phyloP scores from a whole-genome alignment of 495 filamentous ascomycete genomes.

The Xylaria acuta region DNA sequence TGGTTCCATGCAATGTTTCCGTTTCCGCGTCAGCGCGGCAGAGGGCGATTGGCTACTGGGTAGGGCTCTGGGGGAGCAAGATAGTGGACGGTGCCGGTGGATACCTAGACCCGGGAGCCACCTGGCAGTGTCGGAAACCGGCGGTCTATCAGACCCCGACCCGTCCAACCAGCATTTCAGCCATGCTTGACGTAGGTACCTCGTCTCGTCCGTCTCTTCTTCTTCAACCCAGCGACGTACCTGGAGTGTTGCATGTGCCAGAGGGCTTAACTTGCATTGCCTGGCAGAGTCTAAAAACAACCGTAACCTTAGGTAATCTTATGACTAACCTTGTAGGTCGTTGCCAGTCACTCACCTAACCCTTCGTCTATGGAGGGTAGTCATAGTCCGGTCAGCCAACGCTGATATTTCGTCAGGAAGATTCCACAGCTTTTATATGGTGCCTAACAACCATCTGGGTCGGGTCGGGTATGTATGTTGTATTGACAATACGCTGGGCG shows the following conservation, averaged over 20 bases:
- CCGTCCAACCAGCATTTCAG: neutral
- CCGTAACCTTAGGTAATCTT: neutral
- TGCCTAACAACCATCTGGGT: neutral
- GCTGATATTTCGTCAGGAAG: neutral
- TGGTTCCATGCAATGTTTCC: neutral
- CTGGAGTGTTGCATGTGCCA: conserved; percentile 1
- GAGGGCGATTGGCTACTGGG: conserved; percentile 6
- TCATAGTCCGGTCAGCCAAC: neutral
- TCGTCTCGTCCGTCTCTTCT: neutral
- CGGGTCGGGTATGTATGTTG: no score
- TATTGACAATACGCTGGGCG: neutral
- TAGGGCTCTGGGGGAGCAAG: neutral
- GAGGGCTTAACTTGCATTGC: neutral
- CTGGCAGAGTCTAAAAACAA: conserved; percentile 22
- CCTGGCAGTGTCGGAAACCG: conserved; percentile 22
- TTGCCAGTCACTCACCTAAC: neutral
- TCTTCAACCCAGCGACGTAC: neutral
- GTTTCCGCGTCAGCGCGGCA: conserved; percentile 5
- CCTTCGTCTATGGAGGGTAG: neutral
- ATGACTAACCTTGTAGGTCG: neutral
- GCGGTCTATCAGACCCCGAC: conserved; percentile 5
- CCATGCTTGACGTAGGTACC: neutral
- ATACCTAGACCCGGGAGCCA: neutral
- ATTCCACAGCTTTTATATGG: neutral
- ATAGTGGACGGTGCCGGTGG: neutral